Evolutionary conservation across 2,329 filamentous ascomycete species (phyloP).

Genomic region (Fusarium lyarnte): DNA sequence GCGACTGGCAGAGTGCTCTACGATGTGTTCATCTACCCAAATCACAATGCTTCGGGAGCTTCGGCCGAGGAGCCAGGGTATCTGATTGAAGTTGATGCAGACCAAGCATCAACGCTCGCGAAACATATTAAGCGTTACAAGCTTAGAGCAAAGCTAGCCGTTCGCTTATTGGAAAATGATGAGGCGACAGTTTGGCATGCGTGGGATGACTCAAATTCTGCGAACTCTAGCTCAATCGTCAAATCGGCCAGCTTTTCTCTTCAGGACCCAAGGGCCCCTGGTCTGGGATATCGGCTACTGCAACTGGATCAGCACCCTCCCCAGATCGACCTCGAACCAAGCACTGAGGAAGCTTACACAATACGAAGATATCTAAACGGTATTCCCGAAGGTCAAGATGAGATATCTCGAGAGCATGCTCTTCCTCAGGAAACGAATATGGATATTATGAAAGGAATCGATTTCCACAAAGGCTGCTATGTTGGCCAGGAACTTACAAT

Average conservation of each 20-base stretch:
- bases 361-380: slow-evolving; percentile 82
- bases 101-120: slow-evolving; percentile 68
- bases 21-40: slow-evolving; percentile 89
- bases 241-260: slow-evolving; percentile 49
- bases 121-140: slow-evolving; percentile 87
- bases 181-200: slow-evolving; percentile 77
- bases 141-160: slow-evolving; percentile 79
- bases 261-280: slow-evolving; percentile 64
- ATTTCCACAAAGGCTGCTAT: slow-evolving; percentile 97
- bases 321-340: slow-evolving; percentile 56
- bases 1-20: slow-evolving; percentile 85
- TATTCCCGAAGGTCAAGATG: slow-evolving; percentile 83
- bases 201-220: slow-evolving; percentile 67
- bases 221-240: slow-evolving; percentile 35
- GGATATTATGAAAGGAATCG: slow-evolving; percentile 84
- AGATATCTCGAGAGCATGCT: slow-evolving; percentile 76
- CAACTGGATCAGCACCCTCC: slow-evolving; percentile 45
- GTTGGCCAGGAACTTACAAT: slow-evolving; percentile 97
- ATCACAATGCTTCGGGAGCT: slow-evolving; percentile 47
- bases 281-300: slow-evolving; percentile 63
- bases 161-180: slow-evolving; percentile 71
- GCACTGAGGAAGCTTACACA: slow-evolving; percentile 71
- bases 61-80: slow-evolving; percentile 52
- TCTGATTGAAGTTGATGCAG: slow-evolving; percentile 84
- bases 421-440: slow-evolving; percentile 91